These are phyloP conservation scores for Trichoderma sp. DNA, from an alignment of 2,329 filamentous ascomycete genomes.

Conservation along the genomic window DNA sequence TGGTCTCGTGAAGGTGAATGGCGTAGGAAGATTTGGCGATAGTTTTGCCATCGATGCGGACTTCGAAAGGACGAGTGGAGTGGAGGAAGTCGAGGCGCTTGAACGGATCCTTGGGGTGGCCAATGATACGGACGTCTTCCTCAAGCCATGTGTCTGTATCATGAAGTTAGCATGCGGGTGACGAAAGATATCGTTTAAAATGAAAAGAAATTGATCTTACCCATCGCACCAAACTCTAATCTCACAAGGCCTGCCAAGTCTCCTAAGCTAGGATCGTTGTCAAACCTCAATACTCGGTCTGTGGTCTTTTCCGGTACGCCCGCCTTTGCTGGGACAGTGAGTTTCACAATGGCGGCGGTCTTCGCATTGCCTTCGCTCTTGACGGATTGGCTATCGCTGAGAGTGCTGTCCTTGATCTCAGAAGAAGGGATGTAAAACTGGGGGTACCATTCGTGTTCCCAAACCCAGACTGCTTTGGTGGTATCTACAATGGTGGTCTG, in stretches of 20 bases:
- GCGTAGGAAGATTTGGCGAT: conserved; percentile 52
- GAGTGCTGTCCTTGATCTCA: conserved; percentile 38
- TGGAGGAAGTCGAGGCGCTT: conserved; percentile 65
- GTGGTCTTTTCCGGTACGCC: conserved; percentile 36
- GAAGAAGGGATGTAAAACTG: conserved; percentile 48
- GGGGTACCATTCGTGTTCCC: conserved; percentile 55
- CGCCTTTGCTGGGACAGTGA: conserved; percentile 38
- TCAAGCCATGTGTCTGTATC: conserved; percentile 50
- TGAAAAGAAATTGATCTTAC: conserved; percentile 32
- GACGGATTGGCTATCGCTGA: conserved; percentile 37
- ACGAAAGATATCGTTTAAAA: neutral
- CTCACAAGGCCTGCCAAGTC: conserved; percentile 41
- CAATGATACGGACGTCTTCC: conserved; percentile 61
- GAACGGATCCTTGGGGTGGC: conserved; percentile 70
- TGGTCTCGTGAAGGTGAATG: conserved; percentile 64
- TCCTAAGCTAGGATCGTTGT: conserved; percentile 43
- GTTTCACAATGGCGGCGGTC: conserved; percentile 38
- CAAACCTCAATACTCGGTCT: conserved; percentile 46
- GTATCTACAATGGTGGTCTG: conserved; percentile 45
- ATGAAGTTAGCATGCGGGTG: neutral
- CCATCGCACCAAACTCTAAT: conserved; percentile 43
- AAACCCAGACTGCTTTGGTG: conserved; percentile 44
- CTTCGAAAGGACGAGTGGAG: conserved; percentile 56
- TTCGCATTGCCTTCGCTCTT: conserved; percentile 33
- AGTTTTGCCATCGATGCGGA: conserved; percentile 52